Evolutionary conservation across 495 filamentous ascomycete species (phyloP), one percentile per base, ranked within the genome.

Genomic region (Darksidea phi): DNA sequence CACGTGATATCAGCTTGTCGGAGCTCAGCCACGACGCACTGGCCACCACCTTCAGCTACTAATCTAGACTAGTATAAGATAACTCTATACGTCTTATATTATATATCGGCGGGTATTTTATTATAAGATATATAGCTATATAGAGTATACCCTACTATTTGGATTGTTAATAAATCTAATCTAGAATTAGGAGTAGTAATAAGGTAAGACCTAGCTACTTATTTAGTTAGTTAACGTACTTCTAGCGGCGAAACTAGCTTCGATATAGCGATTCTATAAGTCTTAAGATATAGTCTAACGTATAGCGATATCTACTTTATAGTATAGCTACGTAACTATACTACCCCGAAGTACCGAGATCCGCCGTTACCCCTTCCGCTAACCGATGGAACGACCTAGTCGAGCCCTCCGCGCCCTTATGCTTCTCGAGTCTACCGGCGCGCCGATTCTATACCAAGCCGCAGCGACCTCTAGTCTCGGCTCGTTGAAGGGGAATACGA

Each of bases 391-490:
- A n/a, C n/a, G n/a, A n/a, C n/a, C n/a, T n/a, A n/a, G n/a, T n/a
- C n/a, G n/a, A n/a, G n/a, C 23, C 48, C 48, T 32, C 48, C 10
- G 34, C 28, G 48, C 34, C 48, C 48, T 28, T 26, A 25, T 50
- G 24, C 24, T 32, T 32, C 48, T 52, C 48, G 24, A 34, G 48
- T 28, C 23, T 6, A 52, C 48, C 25, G 17, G n/a, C n/a, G 21
- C 48, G 48, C 48, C 25, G 28, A 52, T 52, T 52, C 24, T 52
- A 34, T 21, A 34, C 48, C 24, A 52, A 52, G 48, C 26, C 28
- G 48, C 6, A 52, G 48, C 48, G 28, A 52, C 23, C 20, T 28
- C 48, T 49, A 52, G 24, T n/a, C n/a, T 52, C 20, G 25, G 28
- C 48, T 52, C 48, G 15, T 52, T 34, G 48, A 52, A 52, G 26